These are phyloP conservation scores for Beauveria varroae DNA, from an alignment of 2,329 filamentous ascomycete species.

Conservation along the genomic window DNA sequence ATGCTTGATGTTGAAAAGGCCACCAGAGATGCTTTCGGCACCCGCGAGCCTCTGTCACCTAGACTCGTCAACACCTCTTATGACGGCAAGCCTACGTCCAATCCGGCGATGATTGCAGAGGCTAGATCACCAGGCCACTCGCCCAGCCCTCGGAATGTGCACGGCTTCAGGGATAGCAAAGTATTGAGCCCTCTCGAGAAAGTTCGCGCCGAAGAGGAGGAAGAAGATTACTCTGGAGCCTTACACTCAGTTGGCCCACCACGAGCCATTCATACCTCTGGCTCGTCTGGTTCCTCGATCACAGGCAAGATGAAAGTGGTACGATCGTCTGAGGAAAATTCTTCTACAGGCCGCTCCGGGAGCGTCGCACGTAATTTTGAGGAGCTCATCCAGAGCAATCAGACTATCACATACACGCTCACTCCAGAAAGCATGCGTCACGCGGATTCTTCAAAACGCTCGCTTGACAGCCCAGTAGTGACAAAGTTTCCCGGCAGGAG, in stretches of 20 bases:
- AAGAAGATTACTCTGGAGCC: conserved; percentile 16
- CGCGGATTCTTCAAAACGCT: conserved; percentile 48
- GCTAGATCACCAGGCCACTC: neutral
- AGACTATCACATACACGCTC: conserved; percentile 75
- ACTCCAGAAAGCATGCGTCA: conserved; percentile 74
- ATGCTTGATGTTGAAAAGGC: conserved; percentile 9
- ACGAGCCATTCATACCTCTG: conserved; percentile 39
- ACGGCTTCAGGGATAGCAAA: conserved; percentile 2
- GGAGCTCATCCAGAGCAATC: conserved; percentile 71
- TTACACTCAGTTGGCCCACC: conserved; percentile 15
- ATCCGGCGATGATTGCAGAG: neutral
- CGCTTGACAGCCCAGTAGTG: conserved; percentile 34
- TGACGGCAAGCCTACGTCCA: conserved; percentile 6
- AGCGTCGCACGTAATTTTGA: conserved; percentile 66
- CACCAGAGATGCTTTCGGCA: neutral
- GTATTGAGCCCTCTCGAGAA: neutral
- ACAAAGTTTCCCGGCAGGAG: conserved; percentile 36
- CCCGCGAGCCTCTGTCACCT: conserved; percentile 6
- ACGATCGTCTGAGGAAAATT: conserved; percentile 52
- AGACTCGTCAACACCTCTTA: conserved; percentile 10
- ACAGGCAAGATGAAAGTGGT: conserved; percentile 45
- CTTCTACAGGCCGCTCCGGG: conserved; percentile 36
- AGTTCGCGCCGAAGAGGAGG: conserved; percentile 17
- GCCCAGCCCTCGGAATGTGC: neutral
- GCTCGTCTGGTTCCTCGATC: conserved; percentile 43